Conservation (phyloP, 352 stramenopile genomes). For the Phytophthora ohioensis region DNA sequence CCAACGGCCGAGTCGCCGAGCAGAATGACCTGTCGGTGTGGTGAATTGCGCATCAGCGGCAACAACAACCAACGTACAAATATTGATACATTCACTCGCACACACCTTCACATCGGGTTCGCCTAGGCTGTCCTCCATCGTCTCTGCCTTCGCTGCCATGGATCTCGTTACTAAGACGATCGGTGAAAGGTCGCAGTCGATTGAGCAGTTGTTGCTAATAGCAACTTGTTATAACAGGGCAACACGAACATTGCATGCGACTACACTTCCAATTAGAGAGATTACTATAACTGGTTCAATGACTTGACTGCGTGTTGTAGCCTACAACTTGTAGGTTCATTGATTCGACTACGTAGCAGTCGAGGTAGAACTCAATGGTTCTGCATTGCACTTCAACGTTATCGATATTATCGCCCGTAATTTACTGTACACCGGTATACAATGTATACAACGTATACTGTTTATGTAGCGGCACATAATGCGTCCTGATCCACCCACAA, state of each 20-base stretch:
- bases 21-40: conserved; percentile 85
- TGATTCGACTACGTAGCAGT: no score
- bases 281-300: no score
- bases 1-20: conserved; percentile 95
- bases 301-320: no score
- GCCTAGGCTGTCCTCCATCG: conserved; percentile 55
- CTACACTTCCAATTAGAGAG: no score
- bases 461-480: conserved; percentile 20
- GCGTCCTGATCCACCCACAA: conserved; percentile 30
- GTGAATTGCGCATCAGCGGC: not conserved
- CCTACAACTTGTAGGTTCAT: no score
- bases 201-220: no score
- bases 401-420: no score
- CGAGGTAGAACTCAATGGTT: no score
- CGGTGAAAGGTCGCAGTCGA: conserved; percentile 94
- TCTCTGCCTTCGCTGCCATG: conserved; percentile 33
- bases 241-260: no score
- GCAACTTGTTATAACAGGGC: no score
- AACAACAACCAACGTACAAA: not conserved
- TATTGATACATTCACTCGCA: not conserved
- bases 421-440: no score
- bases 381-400: no score
- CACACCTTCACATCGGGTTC: conserved; percentile 73
- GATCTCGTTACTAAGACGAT: conserved; percentile 11
- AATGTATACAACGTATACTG: not conserved